A percentile compares a stretch with the other conserved stretches of the same genome.
Evolutionary conservation across 805 yeast genomes (phyloP).

Genomic region (Cyberlindnera suaveolens): DNA sequence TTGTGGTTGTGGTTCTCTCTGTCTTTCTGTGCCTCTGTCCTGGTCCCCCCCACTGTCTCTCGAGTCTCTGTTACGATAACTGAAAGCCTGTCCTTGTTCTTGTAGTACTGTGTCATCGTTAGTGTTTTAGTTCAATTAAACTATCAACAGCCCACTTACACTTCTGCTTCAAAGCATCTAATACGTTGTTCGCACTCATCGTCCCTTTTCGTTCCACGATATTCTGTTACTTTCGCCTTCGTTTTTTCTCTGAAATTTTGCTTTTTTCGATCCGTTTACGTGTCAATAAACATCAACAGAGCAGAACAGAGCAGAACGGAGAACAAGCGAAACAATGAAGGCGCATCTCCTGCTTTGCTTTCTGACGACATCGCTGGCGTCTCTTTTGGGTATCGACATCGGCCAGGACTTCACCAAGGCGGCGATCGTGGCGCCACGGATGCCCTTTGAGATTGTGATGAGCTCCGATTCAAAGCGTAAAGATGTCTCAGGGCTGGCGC

Average conservation of each 20-base stretch:
- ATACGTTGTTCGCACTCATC: conserved; percentile 20
- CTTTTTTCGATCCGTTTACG: not conserved
- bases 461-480: conserved; percentile 91
- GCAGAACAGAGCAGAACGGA: not conserved
- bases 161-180: conserved; percentile 22
- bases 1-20: not conserved
- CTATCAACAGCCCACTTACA: conserved; percentile 7
- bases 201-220: not conserved
- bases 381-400: conserved; percentile 81
- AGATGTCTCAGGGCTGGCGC: conserved; percentile 73
- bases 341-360: conserved; percentile 3
- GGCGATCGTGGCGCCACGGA: conserved; percentile 83
- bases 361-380: conserved; percentile 32
- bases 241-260: not conserved
- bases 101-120: conserved; percentile 11
- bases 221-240: not conserved
- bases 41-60: too few relatives aligned
- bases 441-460: conserved; percentile 79
- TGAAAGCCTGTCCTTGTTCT: conserved; percentile 7
- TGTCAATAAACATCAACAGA: not conserved
- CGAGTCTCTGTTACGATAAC: too few relatives aligned
- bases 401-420: conserved; percentile 89
- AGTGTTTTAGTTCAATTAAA: not conserved
- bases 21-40: not conserved
- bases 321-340: conserved; percentile 2